Conservation (phyloP, 2,329 filamentous ascomycete species). For the Xylariales sp. region DNA sequence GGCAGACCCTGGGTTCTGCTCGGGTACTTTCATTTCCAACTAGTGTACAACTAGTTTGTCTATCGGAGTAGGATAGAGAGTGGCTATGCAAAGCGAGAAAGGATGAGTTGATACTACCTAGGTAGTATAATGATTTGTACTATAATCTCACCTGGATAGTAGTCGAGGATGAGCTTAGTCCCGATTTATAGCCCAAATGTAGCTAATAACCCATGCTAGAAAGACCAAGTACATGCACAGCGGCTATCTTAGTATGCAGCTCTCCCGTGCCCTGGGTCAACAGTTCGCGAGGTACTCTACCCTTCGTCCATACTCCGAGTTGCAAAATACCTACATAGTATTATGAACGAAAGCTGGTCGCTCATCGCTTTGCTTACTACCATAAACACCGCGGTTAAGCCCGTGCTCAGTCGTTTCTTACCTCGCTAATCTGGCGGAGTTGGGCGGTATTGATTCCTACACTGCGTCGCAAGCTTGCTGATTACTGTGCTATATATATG, state of each 20-base stretch:
- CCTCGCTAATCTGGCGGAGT: not conserved
- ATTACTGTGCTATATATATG: no score
- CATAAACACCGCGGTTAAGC: not conserved
- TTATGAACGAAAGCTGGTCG: no score
- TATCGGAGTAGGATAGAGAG: not conserved
- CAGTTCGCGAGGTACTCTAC: not conserved
- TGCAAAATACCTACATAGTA: no score
- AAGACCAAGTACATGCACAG: not conserved
- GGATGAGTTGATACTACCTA: not conserved
- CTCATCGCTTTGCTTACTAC: not conserved
- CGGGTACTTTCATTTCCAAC: not conserved
- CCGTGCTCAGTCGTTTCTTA: no score
- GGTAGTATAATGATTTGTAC: not conserved
- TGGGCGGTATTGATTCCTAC: not conserved
- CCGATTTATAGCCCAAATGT: not conserved
- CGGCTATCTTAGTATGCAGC: conserved; percentile 6
- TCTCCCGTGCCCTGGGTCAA: conserved; percentile 7
- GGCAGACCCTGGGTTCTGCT: no score
- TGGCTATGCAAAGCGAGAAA: not conserved
- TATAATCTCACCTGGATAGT: not conserved
- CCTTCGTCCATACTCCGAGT: no score
- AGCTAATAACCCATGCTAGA: not conserved
- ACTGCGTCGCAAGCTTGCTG: not conserved
- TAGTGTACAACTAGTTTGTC: not conserved
- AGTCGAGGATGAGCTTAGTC: not conserved